Evolutionary conservation across 208 protist genomes (phyloP).

Genomic region (Sergeia podlipaevii): DNA sequence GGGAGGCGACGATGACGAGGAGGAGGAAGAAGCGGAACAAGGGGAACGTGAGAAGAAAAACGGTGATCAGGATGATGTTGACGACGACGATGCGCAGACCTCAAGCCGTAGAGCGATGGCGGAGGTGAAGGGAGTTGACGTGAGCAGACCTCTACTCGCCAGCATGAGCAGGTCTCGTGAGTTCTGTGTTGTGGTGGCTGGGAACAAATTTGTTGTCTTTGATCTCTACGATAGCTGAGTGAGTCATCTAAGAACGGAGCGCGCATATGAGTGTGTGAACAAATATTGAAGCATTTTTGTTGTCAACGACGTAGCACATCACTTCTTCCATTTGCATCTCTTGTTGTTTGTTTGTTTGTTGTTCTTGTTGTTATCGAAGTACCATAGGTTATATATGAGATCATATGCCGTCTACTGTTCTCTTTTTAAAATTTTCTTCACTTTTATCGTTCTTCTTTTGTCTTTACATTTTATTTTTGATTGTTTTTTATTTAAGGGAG

Average conservation of each 20-base stretch:
- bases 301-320: no score
- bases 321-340: no score
- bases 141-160: constrained; percentile 25
- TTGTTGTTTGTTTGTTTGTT: no score
- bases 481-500: constrained; percentile 1
- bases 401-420: no score
- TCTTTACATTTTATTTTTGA: constrained; percentile 4
- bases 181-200: constrained; percentile 61
- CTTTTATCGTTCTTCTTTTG: constrained; percentile 8
- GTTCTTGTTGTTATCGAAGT: no score
- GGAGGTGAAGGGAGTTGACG: constrained; percentile 44
- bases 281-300: no score
- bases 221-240: constrained; percentile 52
- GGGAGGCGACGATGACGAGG: constrained; percentile 15
- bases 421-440: no score
- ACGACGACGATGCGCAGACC: neutral
- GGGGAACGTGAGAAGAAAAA: constrained; percentile 8
- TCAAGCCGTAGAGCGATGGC: constrained; percentile 9
- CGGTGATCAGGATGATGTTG: neutral
- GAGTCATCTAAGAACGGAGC: no score
- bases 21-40: constrained; percentile 20
- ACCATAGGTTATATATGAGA: no score
- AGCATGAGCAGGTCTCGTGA: constrained; percentile 56
- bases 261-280: no score
- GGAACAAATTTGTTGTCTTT: constrained; percentile 60